phyloP scores from a whole-genome alignment of 2,329 filamentous ascomycete species.

The Penicillium sp. region DNA sequence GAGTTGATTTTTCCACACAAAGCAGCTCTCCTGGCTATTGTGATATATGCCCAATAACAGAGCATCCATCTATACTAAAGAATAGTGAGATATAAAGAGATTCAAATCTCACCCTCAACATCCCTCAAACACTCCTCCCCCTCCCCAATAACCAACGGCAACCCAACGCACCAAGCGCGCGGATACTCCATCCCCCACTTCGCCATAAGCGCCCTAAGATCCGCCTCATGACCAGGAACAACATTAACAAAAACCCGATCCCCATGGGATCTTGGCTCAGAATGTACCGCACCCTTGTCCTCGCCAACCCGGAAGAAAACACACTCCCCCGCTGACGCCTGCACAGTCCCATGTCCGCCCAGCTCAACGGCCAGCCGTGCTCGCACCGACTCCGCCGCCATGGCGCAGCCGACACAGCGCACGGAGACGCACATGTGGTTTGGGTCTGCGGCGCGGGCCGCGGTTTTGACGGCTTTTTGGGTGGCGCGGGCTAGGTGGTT shows the following conservation, averaged over 20 bases:
- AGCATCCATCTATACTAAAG: background rate
- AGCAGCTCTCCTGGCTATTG: background rate
- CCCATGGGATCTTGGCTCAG: slow-evolving; percentile 29
- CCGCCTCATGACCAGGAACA: slow-evolving; percentile 35
- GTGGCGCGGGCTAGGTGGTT: slow-evolving; percentile 36
- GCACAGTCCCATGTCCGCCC: slow-evolving; percentile 3
- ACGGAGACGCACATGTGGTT: slow-evolving; percentile 46
- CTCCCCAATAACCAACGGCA: slow-evolving; percentile 13
- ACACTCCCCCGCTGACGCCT: slow-evolving; percentile 34
- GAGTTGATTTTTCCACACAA: background rate
- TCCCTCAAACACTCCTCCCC: slow-evolving; percentile 16
- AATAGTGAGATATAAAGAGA: background rate
- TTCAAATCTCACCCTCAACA: slow-evolving; percentile 12
- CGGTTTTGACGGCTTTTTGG: slow-evolving; percentile 32
- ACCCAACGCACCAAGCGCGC: slow-evolving; percentile 26
- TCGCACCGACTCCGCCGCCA: slow-evolving; percentile 36
- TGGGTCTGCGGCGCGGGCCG: slow-evolving; percentile 23
- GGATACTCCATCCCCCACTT: slow-evolving; percentile 36
- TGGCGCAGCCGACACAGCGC: slow-evolving; percentile 47
- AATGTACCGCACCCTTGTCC: slow-evolving; percentile 34
- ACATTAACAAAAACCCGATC: slow-evolving; percentile 41
- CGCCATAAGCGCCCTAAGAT: slow-evolving; percentile 31
- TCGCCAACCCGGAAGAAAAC: slow-evolving; percentile 47
- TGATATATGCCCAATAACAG: background rate
- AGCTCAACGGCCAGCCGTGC: background rate